Base-by-base conservation (phyloP, 441 rosid species). In the Aleurites moluccanus region DNA sequence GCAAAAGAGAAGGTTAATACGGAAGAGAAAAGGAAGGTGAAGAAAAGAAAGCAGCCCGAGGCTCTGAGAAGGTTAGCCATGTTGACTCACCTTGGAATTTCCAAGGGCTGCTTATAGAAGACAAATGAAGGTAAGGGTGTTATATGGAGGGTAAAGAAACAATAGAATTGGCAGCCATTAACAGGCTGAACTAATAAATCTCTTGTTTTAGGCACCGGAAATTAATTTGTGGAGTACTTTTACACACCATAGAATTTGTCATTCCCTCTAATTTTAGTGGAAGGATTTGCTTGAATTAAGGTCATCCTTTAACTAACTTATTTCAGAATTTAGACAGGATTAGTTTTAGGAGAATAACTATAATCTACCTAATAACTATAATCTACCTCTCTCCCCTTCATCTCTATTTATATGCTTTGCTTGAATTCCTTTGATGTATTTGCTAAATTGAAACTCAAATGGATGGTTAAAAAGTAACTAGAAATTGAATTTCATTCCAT, bases 21-120 rank as follows among this genome's bases (percentile, higher is more conserved):
- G 11, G 79, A 3, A 30, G 84, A 74, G 63, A 83, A 67, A 55
- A 85, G 15, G 33, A 77, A 52, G 27, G 67, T 76, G 56, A 79
- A 53, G 14, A 74, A n/a, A 50, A 85, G 73, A 45, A 81, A 79
- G 89, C 88, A 87, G 87, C 93, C 92, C 18, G 77, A 86, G 88
- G 86, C 85, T 66, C 60, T 77, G 56, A 64, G 64, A 78, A 78
- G 84, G 67, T 74, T 81, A 78, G 80, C 84, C 92, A 88, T 88
- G 27, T 23, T 70, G 59, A 60, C 55, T 69, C 27, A 77, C 90
- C 89, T 85, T 84, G 88, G 89, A 75, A 47, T 75, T 79, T 83
- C 90, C 90, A 85, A 88, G 60, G 92, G 97, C 89, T 86, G 92
- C 87, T 84, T 85, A 83, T 84, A 79, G 85, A 33, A 78, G 69